Conservation (phyloP, 257 asterid genomes). For the Lavandula angustifolia region DNA sequence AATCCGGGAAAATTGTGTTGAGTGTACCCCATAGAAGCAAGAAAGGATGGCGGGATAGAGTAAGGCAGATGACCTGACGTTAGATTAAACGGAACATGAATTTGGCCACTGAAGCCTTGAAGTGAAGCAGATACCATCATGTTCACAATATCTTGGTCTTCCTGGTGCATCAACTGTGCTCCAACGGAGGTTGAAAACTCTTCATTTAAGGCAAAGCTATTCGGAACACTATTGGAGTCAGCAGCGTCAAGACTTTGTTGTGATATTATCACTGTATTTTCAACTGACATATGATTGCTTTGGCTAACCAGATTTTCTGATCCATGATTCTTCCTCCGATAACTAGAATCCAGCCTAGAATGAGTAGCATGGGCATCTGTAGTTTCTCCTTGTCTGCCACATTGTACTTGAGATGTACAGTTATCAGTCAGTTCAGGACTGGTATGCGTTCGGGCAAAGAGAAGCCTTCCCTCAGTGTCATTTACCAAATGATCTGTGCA, state of each 20-base stretch:
- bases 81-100: slow-evolving; percentile 60
- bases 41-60: slow-evolving; percentile 63
- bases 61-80: slow-evolving; percentile 63
- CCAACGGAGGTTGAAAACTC: slow-evolving; percentile 56
- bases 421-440: slow-evolving; percentile 85
- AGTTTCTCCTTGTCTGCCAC: slow-evolving; percentile 48
- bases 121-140: slow-evolving; percentile 76
- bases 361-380: slow-evolving; percentile 43
- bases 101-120: slow-evolving; percentile 67
- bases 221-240: slow-evolving; percentile 51
- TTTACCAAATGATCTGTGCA: slow-evolving; percentile 47
- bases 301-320: slow-evolving; percentile 54
- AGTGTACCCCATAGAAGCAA: slow-evolving; percentile 70
- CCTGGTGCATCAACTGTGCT: slow-evolving; percentile 60
- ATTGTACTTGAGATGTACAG: slow-evolving; percentile 45
- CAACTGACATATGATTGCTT: slow-evolving; percentile 49
- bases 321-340: slow-evolving; percentile 51
- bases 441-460: slow-evolving; percentile 75
- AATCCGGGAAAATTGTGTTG: slow-evolving; percentile 66
- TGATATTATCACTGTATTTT: slow-evolving; percentile 46
- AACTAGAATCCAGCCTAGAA: slow-evolving; percentile 44
- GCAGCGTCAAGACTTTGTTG: slow-evolving; percentile 49
- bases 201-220: slow-evolving; percentile 47
- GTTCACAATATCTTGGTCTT: slow-evolving; percentile 85
- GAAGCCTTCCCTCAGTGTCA: slow-evolving; percentile 59